These are phyloP conservation scores for Hyaloscypha variabilis DNA, from an alignment of 495 filamentous ascomycete genomes.

Conservation along the genomic window DNA sequence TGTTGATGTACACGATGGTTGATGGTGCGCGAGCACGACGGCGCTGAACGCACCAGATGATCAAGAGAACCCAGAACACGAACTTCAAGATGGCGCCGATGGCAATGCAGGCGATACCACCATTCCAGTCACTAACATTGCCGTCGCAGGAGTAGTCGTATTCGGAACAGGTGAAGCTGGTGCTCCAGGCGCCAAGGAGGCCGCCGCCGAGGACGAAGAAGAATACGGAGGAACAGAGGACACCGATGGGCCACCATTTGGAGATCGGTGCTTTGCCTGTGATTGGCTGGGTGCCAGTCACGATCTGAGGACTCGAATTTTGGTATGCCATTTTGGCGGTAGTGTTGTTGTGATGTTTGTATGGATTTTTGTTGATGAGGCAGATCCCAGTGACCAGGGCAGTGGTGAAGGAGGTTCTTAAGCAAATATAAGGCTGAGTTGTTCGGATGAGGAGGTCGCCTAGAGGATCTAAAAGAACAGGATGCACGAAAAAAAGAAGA, in stretches of 20 bases:
- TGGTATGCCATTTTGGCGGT: slow-evolving; percentile 11
- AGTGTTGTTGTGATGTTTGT: background rate
- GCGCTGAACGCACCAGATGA: slow-evolving; percentile 7
- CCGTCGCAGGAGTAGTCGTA: background rate
- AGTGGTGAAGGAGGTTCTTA: background rate
- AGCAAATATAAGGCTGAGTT: background rate
- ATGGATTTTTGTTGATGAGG: background rate
- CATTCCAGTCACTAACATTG: background rate
- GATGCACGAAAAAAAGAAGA: background rate
- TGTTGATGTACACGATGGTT: slow-evolving; percentile 1
- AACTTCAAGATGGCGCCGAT: slow-evolving; percentile 10
- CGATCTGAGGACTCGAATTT: background rate
- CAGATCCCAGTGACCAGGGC: background rate
- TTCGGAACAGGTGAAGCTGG: background rate
- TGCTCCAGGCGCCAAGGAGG: background rate
- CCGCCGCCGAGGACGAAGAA: slow-evolving; percentile 8
- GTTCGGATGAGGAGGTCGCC: background rate
- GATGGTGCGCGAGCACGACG: background rate
- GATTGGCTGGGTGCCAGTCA: background rate
- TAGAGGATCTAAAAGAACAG: background rate
- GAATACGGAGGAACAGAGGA: slow-evolving; percentile 3
- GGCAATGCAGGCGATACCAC: slow-evolving; percentile 5
- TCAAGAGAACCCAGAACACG: slow-evolving; percentile 10
- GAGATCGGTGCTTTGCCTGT: background rate
- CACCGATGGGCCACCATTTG: slow-evolving; percentile 9